Evolutionary conservation across 768 basidiomycete species (phyloP).

Genomic region (Macrocybe gigantea): DNA sequence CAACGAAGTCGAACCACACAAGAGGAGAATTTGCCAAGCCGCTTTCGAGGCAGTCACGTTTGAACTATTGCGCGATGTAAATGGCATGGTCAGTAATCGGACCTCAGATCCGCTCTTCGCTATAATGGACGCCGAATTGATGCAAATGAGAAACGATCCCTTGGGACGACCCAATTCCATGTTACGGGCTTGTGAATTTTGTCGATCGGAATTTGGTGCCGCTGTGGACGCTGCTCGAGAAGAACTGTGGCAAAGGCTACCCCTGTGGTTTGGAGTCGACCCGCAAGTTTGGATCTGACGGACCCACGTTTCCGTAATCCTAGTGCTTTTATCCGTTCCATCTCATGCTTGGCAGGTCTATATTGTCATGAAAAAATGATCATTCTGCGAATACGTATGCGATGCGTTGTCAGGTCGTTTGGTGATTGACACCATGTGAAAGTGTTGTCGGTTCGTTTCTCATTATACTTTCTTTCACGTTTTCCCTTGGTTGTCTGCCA

Average conservation of each 20-base stretch:
- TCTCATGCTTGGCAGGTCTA: too few species aligned
- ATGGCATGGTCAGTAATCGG: conserved; percentile 59
- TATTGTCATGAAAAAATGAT: too few species aligned
- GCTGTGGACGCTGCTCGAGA: conserved; percentile 54
- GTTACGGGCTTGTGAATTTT: conserved; percentile 60
- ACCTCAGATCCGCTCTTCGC: conserved; percentile 68
- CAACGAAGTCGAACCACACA: conserved; percentile 37
- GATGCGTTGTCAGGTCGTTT: too few species aligned
- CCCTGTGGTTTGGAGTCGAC: conserved; percentile 61
- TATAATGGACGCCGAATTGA: conserved; percentile 58
- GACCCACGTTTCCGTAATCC: not conserved
- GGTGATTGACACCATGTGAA: too few species aligned
- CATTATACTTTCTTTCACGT: too few species aligned
- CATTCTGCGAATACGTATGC: too few species aligned
- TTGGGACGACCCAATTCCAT: conserved; percentile 34
- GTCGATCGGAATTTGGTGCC: conserved; percentile 55
- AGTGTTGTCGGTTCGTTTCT: too few species aligned
- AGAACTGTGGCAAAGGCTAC: conserved; percentile 61
- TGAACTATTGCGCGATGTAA: conserved; percentile 68
- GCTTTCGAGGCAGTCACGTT: conserved; percentile 73
- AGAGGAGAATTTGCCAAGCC: conserved; percentile 55
- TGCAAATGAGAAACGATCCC: conserved; percentile 54
- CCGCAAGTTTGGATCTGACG: conserved; percentile 19
- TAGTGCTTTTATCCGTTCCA: too few species aligned
- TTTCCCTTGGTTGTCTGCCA: too few species aligned